Evolutionary conservation across 2,329 filamentous ascomycete genomes (phyloP), one percentile per base, ranked within the genome.

Genomic region (Whalleya microplaca): DNA sequence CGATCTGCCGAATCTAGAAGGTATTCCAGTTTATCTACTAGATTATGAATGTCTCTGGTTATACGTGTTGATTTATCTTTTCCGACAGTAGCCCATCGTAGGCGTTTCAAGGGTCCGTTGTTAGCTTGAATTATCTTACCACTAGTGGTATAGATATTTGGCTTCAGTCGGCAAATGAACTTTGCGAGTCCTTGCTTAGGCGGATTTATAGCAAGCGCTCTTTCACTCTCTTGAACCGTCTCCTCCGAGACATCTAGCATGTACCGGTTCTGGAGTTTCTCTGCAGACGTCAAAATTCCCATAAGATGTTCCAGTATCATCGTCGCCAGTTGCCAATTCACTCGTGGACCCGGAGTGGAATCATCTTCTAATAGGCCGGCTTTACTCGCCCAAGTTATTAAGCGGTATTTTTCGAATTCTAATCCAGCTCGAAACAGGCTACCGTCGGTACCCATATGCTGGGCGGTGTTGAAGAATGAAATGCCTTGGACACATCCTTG

Each of bases 391-490:
- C 61, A 65, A 10, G 37, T 48, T n/a, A 63, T 46, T 18, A 65
- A 50, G 21, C 61, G 56, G 32, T 58, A 65, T 47, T 59, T 63
- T 41, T 65, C 61, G n/a, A 63, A 58, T 44, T 63, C 61, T 12
- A 65, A 51, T 6, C 56, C 56, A 2, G 61, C 55, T 12, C 53
- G 54, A 19, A 65, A 51, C 6, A 65, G 46, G 47, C 63, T 61
- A 21, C 58, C 62, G 45, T 64, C 62, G 14, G 55, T 41, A 21
- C 62, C 62, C 29, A 64, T 64, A 23, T 59, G 51, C 48, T 63
- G 59, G 9, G 60, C 60, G 2, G 59, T 58, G 20, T 50, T 54
- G 44, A 64, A 61, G 45, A 63, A 61, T 32, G 58, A 57, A 21
- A 63, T 49, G 6, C 57, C 62, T 32, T 51, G 50, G 9, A 64